These are phyloP conservation scores for Leptographium galeiforme DNA, from an alignment of 2,329 filamentous ascomycete genomes.

Conservation along the genomic window DNA sequence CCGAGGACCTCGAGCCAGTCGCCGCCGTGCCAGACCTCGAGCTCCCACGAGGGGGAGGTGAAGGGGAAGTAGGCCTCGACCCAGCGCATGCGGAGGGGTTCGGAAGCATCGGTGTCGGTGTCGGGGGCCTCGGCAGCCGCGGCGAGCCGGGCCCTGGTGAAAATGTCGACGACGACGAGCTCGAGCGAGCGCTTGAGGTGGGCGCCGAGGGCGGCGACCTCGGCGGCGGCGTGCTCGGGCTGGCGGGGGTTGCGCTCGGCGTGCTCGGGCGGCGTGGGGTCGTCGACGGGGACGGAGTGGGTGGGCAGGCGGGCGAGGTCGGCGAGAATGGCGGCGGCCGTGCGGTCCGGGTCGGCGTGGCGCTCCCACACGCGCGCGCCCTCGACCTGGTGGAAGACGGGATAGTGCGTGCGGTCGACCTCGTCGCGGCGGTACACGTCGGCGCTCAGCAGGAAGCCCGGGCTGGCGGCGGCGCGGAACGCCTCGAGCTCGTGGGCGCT, in stretches of 20 bases:
- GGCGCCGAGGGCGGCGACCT: slow-evolving; percentile 68
- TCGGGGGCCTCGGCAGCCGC: slow-evolving; percentile 30
- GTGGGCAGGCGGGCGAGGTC: slow-evolving; percentile 60
- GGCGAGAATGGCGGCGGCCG: slow-evolving; percentile 52
- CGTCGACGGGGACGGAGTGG: slow-evolving; percentile 66
- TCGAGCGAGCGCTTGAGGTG: slow-evolving; percentile 87
- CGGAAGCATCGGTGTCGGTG: slow-evolving; percentile 30
- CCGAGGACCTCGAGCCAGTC: slow-evolving; percentile 95
- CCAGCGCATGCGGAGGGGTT: slow-evolving; percentile 81
- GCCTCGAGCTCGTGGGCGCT: slow-evolving; percentile 82
- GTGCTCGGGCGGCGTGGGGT: slow-evolving; percentile 68
- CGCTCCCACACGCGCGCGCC: slow-evolving; percentile 84
- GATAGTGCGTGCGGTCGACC: slow-evolving; percentile 89
- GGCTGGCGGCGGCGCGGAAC: slow-evolving; percentile 57
- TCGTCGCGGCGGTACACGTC: slow-evolving; percentile 95
- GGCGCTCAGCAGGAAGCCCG: slow-evolving; percentile 76
- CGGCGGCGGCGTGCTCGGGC: slow-evolving; percentile 52
- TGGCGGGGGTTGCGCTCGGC: slow-evolving; percentile 75
- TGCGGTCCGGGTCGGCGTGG: slow-evolving; percentile 32
- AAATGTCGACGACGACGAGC: slow-evolving; percentile 79
- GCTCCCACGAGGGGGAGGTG: slow-evolving; percentile 87
- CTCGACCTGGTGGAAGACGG: slow-evolving; percentile 98
- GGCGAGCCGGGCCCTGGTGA: slow-evolving; percentile 61
- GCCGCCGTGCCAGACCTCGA: slow-evolving; percentile 88
- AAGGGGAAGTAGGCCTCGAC: slow-evolving; percentile 97